Percentiles rank a stretch among this genome's conserved stretches.
Evolutionary conservation across 106 monocot genomes (phyloP).

Genomic region (Gastrodia elata): DNA sequence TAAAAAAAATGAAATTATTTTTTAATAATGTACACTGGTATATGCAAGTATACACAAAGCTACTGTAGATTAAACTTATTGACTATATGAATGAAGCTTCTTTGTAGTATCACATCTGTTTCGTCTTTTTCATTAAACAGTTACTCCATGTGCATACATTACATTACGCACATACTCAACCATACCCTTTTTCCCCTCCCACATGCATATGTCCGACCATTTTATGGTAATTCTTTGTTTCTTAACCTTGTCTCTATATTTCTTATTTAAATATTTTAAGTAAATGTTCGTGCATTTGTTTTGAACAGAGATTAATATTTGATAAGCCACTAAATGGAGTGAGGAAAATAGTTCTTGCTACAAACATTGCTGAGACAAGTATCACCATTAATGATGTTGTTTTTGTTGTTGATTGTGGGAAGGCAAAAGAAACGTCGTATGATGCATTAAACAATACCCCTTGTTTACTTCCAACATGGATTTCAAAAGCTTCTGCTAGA

Average conservation of each 20-base stretch:
- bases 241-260: not conserved
- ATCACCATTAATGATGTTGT: conserved; percentile 99
- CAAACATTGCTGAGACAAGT: conserved; percentile 98
- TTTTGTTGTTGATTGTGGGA: conserved; percentile 97
- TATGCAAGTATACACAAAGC: too few species aligned
- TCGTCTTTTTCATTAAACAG: not conserved
- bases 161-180: not conserved
- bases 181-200: not conserved
- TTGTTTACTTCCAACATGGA: conserved; percentile 98
- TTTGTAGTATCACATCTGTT: not conserved
- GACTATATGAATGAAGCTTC: not conserved
- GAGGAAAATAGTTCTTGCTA: conserved; percentile 96
- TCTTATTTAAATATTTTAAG: not conserved
- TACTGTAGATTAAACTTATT: too few species aligned
- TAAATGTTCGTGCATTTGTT: not conserved
- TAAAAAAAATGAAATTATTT: too few species aligned
- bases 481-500: conserved; percentile 97
- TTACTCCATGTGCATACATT: not conserved
- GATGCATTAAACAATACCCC: conserved; percentile 99
- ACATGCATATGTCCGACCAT: not conserved
- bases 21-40: too few species aligned
- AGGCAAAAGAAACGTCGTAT: conserved; percentile 99
- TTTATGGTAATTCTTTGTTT: not conserved
- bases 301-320: conserved; percentile 91
- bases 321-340: conserved; percentile 76